Conservation (phyloP, 192 early-diverging fungal species). For the Linderina pennispora region DNA sequence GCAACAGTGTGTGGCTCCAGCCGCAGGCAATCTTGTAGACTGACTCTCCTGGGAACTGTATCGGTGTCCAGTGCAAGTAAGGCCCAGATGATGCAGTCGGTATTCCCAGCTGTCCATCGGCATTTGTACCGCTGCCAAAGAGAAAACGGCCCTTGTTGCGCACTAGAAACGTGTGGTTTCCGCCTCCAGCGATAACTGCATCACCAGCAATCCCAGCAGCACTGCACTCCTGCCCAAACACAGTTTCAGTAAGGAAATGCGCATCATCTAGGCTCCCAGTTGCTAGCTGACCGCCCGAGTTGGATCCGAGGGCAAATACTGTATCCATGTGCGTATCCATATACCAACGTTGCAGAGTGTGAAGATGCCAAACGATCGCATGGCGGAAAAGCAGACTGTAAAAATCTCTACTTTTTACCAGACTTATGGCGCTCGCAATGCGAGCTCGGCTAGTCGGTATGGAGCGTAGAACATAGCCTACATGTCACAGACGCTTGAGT, state of each 20-base stretch:
- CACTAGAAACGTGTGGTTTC: slow-evolving; percentile 40
- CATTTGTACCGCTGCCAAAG: slow-evolving; percentile 25
- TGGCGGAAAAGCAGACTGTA: too few species aligned
- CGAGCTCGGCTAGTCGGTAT: too few species aligned
- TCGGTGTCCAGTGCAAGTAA: slow-evolving; percentile 17
- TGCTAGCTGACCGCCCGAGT: slow-evolving; percentile 43
- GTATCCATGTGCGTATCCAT: too few species aligned
- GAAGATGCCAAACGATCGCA: slow-evolving; percentile 4
- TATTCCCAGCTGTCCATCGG: slow-evolving; percentile 27
- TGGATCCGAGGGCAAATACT: slow-evolving; percentile 34
- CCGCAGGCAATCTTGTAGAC: slow-evolving; percentile 30
- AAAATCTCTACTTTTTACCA: too few species aligned
- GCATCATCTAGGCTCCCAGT: slow-evolving; percentile 22
- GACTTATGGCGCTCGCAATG: too few species aligned
- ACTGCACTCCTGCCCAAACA: background rate
- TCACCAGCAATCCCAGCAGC: background rate
- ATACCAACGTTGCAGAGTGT: slow-evolving; percentile 1
- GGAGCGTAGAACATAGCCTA: too few species aligned
- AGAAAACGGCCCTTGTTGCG: slow-evolving; percentile 6
- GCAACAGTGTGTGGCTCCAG: slow-evolving; percentile 42
- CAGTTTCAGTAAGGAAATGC: slow-evolving; percentile 5
- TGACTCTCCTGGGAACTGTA: background rate
- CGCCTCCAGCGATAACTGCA: slow-evolving; percentile 25
- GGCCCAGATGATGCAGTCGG: too few species aligned
- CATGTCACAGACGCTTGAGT: slow-evolving; percentile 51